Evolutionary conservation across 306 rosid species (phyloP), one percentile per base, ranked within the genome.

Genomic region (Rubus idaeus): DNA sequence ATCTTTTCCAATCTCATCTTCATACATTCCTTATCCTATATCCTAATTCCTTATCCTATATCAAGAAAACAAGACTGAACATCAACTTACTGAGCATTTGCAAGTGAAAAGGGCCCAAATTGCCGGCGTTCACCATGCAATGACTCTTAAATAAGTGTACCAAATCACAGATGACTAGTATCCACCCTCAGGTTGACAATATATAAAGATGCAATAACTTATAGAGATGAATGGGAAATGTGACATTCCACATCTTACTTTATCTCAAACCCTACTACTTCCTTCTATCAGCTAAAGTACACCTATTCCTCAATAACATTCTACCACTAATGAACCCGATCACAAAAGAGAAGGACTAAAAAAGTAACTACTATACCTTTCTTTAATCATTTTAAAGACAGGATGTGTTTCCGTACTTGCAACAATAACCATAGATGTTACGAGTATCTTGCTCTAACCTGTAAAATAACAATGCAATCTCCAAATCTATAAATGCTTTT

Each of bases 51-150:
- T 6, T 14, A 13, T 20, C 21, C 42, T 6, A 18, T 37, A 52
- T 52, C 50, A 71, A 35, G 75, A 71, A 44, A 52, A 52, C 64
- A 39, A 51, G 63, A 39, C 40, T 53, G 49, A 72, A 55, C 40
- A 52, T 71, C 21, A 16, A 2, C 5, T 44, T 68, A 71, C 11
- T 5, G 49, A 37, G 63, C 18, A 20, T 40, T 39, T 72, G 42
- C 26, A 50, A 35, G 74, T 30, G 57, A 26, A 47, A 69, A 57
- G 42, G 11, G 74, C 35, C 35, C 62, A 70, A 49, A 44, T 5
- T 70, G 3, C 20, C 6, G 7, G 3, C 58, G 58, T 10, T 37
- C 45, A 16, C 17, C 69, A 5, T 23, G 26, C 26, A 23, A 23
- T 23, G 26, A 23, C 26, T 23, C 26, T 23, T 23, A 23, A 23